Percentiles rank a stretch among this genome's conserved stretches.
Conservation (phyloP, 345 rosid genomes). For the Euphorbia tirucalli region DNA sequence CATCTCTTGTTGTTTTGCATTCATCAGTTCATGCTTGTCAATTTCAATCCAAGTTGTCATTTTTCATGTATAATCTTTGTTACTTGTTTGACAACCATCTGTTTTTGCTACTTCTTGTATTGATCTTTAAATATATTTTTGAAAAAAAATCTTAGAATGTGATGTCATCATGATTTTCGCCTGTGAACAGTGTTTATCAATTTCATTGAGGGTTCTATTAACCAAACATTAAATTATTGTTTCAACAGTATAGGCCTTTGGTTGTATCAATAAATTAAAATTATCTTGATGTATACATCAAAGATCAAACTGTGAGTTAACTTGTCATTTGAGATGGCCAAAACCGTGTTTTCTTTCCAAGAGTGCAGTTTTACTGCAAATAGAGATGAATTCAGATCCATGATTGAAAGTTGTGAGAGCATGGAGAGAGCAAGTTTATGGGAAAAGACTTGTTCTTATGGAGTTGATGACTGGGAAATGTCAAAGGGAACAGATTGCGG, state of each 20-base stretch:
- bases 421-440: not conserved
- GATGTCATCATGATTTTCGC: not conserved
- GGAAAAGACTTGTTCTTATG: not conserved
- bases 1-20: not conserved
- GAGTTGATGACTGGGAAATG: not conserved
- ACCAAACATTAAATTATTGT: not conserved
- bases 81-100: not conserved
- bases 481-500: slow-evolving; percentile 13
- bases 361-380: not conserved
- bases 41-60: not conserved
- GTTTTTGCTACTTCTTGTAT: slow-evolving; percentile 8
- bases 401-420: not conserved
- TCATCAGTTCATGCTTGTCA: not conserved
- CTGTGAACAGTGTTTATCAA: not conserved
- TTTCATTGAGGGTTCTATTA: not conserved
- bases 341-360: slow-evolving; percentile 4
- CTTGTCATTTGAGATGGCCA: not conserved
- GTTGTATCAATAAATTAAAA: not conserved
- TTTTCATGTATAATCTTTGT: not conserved
- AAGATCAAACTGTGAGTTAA: not conserved
- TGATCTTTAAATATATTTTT: not conserved
- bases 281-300: not conserved
- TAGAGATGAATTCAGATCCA: not conserved
- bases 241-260: not conserved
- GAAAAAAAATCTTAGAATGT: not conserved